Conservation (phyloP, 139 green algal species). For the Picochlorum sp. region DNA sequence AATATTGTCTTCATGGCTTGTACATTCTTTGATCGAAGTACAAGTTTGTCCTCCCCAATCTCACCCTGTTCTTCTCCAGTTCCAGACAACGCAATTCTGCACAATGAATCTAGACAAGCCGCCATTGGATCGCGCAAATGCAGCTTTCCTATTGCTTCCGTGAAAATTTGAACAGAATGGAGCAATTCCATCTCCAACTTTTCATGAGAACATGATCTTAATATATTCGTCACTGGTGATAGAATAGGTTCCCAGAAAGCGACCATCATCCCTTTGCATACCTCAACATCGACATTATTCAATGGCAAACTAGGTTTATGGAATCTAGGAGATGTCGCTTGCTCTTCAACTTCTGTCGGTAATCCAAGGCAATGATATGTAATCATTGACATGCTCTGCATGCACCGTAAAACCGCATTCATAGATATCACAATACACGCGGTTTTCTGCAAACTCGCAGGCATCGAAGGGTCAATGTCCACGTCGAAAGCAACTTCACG, state of each 20-base stretch:
- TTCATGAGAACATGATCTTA: slow-evolving; percentile 30
- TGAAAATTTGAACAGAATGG: slow-evolving; percentile 46
- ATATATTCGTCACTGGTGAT: slow-evolving; percentile 32
- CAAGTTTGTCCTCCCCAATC: slow-evolving; percentile 5
- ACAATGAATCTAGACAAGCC: slow-evolving; percentile 63
- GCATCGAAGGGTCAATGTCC: not conserved
- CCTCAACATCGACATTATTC: not conserved
- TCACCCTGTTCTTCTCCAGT: not conserved
- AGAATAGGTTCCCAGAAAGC: slow-evolving; percentile 43
- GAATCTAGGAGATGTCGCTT: not conserved
- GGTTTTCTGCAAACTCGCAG: not conserved
- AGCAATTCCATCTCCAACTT: slow-evolving; percentile 37
- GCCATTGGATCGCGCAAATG: slow-evolving; percentile 54
- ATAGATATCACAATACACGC: slow-evolving; percentile 31
- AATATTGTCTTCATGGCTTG: slow-evolving; percentile 75
- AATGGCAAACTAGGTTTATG: slow-evolving; percentile 1
- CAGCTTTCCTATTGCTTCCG: slow-evolving; percentile 44
- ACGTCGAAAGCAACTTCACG: not conserved
- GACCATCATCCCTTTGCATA: not conserved
- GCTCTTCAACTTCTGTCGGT: not conserved
- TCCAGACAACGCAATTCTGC: slow-evolving; percentile 51
- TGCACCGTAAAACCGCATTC: slow-evolving; percentile 47
- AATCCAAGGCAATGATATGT: not conserved
- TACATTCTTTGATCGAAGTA: slow-evolving; percentile 70
- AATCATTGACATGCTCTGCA: slow-evolving; percentile 16